Evolutionary conservation across 345 rosid genomes (phyloP), one percentile per base, ranked within the genome.

Genomic region (Brassica rapa): DNA sequence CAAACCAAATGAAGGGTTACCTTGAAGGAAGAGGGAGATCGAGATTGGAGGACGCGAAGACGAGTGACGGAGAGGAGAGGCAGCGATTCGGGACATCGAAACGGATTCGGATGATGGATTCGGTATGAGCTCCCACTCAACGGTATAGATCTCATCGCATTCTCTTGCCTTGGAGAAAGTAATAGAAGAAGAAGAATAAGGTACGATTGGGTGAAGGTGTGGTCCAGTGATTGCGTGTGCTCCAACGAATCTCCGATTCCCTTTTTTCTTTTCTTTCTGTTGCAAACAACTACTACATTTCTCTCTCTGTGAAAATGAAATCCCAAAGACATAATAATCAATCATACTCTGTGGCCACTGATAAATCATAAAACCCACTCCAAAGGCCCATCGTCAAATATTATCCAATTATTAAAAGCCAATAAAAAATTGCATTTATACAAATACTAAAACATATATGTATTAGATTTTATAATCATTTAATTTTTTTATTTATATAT

Each of bases 1-100:
- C 19, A 12, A 49, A 39, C n/a, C 19, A 51, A 51, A 51, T 15
- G 23, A 43, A 37, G 29, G 1, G 29, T n/a, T 53, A 72, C 78
- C 74, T 77, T 80, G 74, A 62, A 56, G 37, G 74, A 43, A 60
- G 78, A 29, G 32, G 21, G 64, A 67, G 83, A 72, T 62, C 56
- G 16, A 72, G 70, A 62, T 49, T 75, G 55, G 55, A 14, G 41
- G 76, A 57, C 3, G 24, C 55, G 71, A 12, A 53, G 59, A 67
- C 37, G 82, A 10, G 78, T 23, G n/a, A 5, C n/a, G 0, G 70
- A 74, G n/a, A 61, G 59, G 56, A 29, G 66, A 53, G 75, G 71
- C 27, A 25, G 0, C 0, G 67, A 62, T 61, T 79, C 53, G 2
- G 56, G 76, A 63, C 68, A 70, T 70, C 83, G 83, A 43, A 57